Evolutionary conservation across 176 grass and related monocot species (phyloP).

Genomic region (Oryza rufipogon): DNA sequence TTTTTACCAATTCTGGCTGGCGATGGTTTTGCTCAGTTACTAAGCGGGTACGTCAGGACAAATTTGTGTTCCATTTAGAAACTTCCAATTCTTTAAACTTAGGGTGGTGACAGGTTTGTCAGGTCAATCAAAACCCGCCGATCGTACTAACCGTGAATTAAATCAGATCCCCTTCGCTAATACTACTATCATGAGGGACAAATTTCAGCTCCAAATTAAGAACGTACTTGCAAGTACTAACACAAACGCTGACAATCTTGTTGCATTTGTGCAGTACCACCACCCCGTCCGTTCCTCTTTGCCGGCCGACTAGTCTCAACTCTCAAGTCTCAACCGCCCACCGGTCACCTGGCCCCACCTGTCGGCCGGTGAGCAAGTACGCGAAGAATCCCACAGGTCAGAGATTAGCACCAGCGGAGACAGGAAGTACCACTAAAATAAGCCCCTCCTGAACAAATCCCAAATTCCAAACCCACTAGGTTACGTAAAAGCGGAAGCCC

Average conservation of each 20-base stretch:
- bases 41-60: not conserved
- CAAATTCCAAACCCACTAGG: slow-evolving; percentile 55
- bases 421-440: not conserved
- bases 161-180: not conserved
- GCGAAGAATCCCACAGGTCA: slow-evolving; percentile 13
- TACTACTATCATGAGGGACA: not conserved
- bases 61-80: slow-evolving; percentile 7
- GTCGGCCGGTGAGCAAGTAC: not conserved
- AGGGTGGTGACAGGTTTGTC: not conserved
- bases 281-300: not conserved
- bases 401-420: slow-evolving; percentile 12
- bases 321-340: not conserved
- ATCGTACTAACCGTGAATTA: not conserved
- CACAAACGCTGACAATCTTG: slow-evolving; percentile 4
- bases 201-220: not conserved
- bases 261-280: not conserved
- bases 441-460: slow-evolving; percentile 15
- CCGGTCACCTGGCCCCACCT: slow-evolving; percentile 18
- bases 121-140: not conserved
- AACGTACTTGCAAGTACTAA: not conserved
- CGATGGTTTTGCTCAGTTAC: not conserved
- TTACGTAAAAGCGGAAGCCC: slow-evolving; percentile 31
- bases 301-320: not conserved
- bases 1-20: not conserved
- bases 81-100: slow-evolving; percentile 10